Percentiles rank a stretch among this genome's conserved stretches.
Conservation (phyloP, 2,329 filamentous ascomycete genomes). For the Stagonosporopsis vannaccii region DNA sequence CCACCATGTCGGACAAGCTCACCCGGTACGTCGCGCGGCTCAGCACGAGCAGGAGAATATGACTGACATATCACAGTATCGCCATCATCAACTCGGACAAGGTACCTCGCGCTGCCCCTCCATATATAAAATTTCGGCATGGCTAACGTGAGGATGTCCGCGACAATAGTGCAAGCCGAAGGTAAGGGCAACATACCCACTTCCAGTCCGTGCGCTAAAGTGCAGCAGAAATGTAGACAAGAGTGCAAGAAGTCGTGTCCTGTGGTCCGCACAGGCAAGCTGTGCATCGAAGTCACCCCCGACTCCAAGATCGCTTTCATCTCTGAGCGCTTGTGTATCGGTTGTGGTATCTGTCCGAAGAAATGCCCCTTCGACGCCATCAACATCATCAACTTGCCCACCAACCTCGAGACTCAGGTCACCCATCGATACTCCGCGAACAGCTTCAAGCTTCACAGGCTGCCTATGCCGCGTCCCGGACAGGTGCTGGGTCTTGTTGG, state of each 20-base stretch:
- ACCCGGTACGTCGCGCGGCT: slow-evolving; percentile 74
- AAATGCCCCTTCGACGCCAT: slow-evolving; percentile 99
- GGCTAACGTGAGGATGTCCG: slow-evolving; percentile 52
- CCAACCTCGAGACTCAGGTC: slow-evolving; percentile 97
- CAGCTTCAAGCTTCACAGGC: slow-evolving; percentile 98
- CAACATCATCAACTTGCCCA: slow-evolving; percentile 99
- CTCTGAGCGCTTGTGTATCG: slow-evolving; percentile 93
- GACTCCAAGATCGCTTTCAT: slow-evolving; percentile 97
- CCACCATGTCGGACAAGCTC: slow-evolving; percentile 85
- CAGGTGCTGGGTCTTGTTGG: slow-evolving; percentile 96
- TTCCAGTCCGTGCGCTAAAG: slow-evolving; percentile 26
- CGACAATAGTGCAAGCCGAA: slow-evolving; percentile 81
- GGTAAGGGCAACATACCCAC: slow-evolving; percentile 58
- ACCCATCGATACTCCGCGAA: slow-evolving; percentile 99
- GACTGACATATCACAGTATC: slow-evolving; percentile 66
- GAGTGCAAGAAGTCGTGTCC: slow-evolving; percentile 99
- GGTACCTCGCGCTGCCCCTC: slow-evolving; percentile 64
- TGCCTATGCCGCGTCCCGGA: slow-evolving; percentile 93
- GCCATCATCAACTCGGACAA: slow-evolving; percentile 99
- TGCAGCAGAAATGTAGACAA: slow-evolving; percentile 89
- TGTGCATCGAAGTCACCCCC: slow-evolving; percentile 91
- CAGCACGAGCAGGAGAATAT: background rate
- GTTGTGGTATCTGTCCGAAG: slow-evolving; percentile 99
- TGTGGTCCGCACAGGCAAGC: slow-evolving; percentile 95
- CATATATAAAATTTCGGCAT: slow-evolving; percentile 39